Percentiles rank a stretch among this genome's conserved stretches.
These are phyloP conservation scores for Phaeoacremonium minimum DNA, from an alignment of 2,329 filamentous ascomycete species.

Conservation along the genomic window DNA sequence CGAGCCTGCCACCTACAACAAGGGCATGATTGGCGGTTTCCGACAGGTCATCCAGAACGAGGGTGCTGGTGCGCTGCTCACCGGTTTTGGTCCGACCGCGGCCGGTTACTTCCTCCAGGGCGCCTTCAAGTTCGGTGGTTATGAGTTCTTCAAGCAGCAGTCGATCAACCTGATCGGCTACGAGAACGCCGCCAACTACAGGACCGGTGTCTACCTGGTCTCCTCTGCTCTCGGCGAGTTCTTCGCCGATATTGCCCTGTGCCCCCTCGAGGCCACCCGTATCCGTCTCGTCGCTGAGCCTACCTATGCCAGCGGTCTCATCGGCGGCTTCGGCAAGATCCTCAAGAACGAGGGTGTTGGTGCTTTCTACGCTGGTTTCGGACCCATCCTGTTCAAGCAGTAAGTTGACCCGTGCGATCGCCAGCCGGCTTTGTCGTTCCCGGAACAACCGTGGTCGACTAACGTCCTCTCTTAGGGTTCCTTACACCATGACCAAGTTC, in stretches of 20 bases:
- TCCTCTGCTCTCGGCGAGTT: constrained; percentile 63
- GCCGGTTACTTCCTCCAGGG: constrained; percentile 94
- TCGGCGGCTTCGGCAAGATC: constrained; percentile 81
- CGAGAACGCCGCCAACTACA: constrained; percentile 73
- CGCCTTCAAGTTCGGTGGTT: constrained; percentile 90
- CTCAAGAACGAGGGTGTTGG: constrained; percentile 75
- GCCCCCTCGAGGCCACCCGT: constrained; percentile 88
- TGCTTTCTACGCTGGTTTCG: constrained; percentile 89
- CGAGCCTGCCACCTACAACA: constrained; percentile 85
- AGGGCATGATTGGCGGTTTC: constrained; percentile 81
- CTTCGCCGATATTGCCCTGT: constrained; percentile 77
- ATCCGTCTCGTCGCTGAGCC: constrained; percentile 90
- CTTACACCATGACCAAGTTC: constrained; percentile 18
- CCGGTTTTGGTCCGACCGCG: constrained; percentile 79
- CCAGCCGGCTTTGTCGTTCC: background rate
- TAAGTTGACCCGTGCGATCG: constrained; percentile 31
- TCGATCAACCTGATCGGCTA: constrained; percentile 75
- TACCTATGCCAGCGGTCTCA: constrained; percentile 74
- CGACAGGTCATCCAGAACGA: constrained; percentile 78
- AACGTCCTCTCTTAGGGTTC: constrained; percentile 10
- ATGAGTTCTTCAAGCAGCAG: constrained; percentile 96
- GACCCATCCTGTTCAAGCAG: constrained; percentile 81
- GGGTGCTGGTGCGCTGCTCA: constrained; percentile 81
- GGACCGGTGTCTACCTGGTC: constrained; percentile 76
- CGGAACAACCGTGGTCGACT: background rate